A percentile compares a stretch with the other conserved stretches of the same genome.
These are phyloP conservation scores for Melaleuca alternifolia DNA, from an alignment of 345 rosid species.

Conservation along the genomic window DNA sequence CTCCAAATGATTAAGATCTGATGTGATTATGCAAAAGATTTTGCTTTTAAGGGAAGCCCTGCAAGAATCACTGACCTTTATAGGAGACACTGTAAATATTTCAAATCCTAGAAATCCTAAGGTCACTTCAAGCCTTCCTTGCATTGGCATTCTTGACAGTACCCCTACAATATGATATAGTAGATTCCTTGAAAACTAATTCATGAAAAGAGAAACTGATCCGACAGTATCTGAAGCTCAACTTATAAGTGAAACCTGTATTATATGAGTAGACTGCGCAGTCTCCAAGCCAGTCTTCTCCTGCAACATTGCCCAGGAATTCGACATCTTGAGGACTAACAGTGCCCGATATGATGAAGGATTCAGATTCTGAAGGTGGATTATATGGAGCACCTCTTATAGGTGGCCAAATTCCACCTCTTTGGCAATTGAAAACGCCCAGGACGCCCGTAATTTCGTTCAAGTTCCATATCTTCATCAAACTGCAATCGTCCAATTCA, in stretches of 20 bases:
- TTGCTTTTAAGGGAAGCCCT: background rate
- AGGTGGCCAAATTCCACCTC: constrained; percentile 49
- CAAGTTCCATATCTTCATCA: constrained; percentile 65
- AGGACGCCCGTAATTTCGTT: constrained; percentile 46
- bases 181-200: background rate
- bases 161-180: constrained; percentile 11
- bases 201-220: background rate
- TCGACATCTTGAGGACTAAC: constrained; percentile 36
- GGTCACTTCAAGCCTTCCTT: constrained; percentile 19
- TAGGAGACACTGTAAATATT: constrained; percentile 39
- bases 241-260: constrained; percentile 12
- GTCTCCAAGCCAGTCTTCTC: constrained; percentile 36
- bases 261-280: constrained; percentile 33
- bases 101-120: constrained; percentile 31
- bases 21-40: background rate
- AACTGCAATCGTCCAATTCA: constrained; percentile 16
- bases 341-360: constrained; percentile 19
- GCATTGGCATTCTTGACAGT: constrained; percentile 18
- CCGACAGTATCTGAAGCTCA: background rate
- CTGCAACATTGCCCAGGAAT: constrained; percentile 32
- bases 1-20: background rate
- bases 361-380: background rate
- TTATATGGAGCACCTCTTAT: constrained; percentile 9
- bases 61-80: constrained; percentile 22
- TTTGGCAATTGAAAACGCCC: constrained; percentile 65